These are phyloP conservation scores for Pythium dissotocum DNA, from an alignment of 352 stramenopile species.

Conservation along the genomic window DNA sequence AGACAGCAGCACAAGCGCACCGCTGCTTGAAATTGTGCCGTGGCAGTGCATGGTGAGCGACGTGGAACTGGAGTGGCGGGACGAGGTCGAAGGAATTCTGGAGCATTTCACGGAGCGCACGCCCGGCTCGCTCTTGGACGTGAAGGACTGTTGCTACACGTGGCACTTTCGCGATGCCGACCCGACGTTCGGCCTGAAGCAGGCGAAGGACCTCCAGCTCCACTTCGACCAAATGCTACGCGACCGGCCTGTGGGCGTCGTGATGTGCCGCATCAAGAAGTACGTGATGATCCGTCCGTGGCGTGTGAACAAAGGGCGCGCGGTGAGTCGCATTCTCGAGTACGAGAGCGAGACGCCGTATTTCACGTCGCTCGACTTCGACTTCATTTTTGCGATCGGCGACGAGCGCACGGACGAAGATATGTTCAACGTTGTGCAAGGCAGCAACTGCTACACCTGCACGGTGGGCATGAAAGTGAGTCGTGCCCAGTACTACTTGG, in stretches of 20 bases:
- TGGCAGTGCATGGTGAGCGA: constrained; percentile 86
- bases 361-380: constrained; percentile 75
- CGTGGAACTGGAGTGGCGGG: constrained; percentile 74
- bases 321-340: constrained; percentile 82
- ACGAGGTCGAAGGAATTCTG: constrained; percentile 82
- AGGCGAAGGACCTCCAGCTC: constrained; percentile 88
- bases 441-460: constrained; percentile 87
- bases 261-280: constrained; percentile 90
- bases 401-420: constrained; percentile 89
- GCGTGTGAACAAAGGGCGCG: constrained; percentile 86
- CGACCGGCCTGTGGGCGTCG: constrained; percentile 77
- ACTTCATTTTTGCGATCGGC: constrained; percentile 85
- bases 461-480: constrained; percentile 89
- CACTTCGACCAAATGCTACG: constrained; percentile 90
- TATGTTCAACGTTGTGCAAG: constrained; percentile 90
- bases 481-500: constrained; percentile 80
- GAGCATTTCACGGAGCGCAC: constrained; percentile 89
- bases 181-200: constrained; percentile 81
- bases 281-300: constrained; percentile 87
- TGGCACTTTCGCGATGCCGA: constrained; percentile 89
- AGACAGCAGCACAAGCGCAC: neutral
- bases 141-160: constrained; percentile 87
- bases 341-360: constrained; percentile 78
- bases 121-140: constrained; percentile 79
- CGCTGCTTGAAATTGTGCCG: constrained; percentile 38